A percentile compares a stretch with the other conserved stretches of the same genome.
phyloP scores from a whole-genome alignment of 1,139 yeast genomes.

The Saccharomycopsis hybrid region DNA sequence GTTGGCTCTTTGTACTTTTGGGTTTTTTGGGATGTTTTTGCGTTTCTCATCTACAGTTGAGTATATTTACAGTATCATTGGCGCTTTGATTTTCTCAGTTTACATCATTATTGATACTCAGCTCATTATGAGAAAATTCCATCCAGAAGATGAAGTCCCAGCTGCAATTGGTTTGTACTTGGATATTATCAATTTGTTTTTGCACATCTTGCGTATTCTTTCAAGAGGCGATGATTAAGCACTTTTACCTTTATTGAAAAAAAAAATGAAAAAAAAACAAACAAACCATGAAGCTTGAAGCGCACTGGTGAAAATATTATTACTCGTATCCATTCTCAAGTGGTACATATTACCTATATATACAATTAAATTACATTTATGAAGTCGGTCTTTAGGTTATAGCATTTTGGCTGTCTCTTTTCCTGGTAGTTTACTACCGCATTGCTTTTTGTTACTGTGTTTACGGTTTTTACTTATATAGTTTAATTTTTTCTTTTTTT shows the following conservation, averaged over 20 bases:
- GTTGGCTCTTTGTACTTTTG: constrained; percentile 68
- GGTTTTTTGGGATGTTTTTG: constrained; percentile 63
- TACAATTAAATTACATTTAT: too few relatives aligned
- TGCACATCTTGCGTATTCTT: constrained; percentile 67
- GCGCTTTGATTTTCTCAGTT: constrained; percentile 67
- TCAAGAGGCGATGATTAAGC: constrained; percentile 39
- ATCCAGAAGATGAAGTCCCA: constrained; percentile 80
- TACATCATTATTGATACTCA: constrained; percentile 82
- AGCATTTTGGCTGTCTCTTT: too few relatives aligned
- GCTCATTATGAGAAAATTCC: constrained; percentile 67
- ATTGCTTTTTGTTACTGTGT: too few relatives aligned
- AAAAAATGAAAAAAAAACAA: not conserved
- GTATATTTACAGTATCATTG: constrained; percentile 61
- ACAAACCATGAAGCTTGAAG: not conserved
- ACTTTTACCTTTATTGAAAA: not conserved
- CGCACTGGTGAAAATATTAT: not conserved
- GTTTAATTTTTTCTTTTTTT: too few relatives aligned
- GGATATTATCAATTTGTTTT: constrained; percentile 75
- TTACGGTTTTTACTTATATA: too few relatives aligned
- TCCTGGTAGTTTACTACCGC: too few relatives aligned
- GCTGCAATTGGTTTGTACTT: constrained; percentile 73
- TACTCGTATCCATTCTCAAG: too few relatives aligned
- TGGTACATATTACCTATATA: too few relatives aligned
- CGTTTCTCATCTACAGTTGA: constrained; percentile 53
- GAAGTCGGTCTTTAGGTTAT: too few relatives aligned